phyloP scores from a whole-genome alignment of 2,329 filamentous ascomycete species.

The Fusarium heterosporum region DNA sequence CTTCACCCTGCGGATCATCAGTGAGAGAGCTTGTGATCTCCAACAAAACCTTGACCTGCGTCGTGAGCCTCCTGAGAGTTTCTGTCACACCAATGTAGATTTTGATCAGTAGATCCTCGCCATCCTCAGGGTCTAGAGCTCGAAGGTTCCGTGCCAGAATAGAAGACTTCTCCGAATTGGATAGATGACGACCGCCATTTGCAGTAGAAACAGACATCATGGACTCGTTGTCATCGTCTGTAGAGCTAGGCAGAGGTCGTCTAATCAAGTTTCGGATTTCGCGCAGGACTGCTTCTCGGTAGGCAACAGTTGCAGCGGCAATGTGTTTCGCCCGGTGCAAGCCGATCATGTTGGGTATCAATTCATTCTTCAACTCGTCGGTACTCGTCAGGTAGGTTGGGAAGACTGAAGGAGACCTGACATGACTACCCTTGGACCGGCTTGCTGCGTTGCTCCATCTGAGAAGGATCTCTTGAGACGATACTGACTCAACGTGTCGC shows the following conservation, averaged over 20 bases:
- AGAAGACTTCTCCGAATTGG: conserved; percentile 89
- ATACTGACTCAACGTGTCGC: conserved; percentile 80
- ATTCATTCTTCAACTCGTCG: conserved; percentile 74
- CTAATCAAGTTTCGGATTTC: conserved; percentile 90
- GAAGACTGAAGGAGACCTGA: conserved; percentile 74
- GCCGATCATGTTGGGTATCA: conserved; percentile 79
- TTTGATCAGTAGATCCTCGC: conserved; percentile 82
- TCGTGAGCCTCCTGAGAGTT: conserved; percentile 83
- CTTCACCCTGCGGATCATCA: conserved; percentile 54
- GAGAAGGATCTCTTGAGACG: conserved; percentile 78
- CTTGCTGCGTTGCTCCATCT: conserved; percentile 85
- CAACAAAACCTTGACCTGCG: conserved; percentile 93
- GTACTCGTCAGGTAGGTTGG: conserved; percentile 84
- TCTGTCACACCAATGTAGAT: conserved; percentile 92
- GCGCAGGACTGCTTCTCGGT: conserved; percentile 83
- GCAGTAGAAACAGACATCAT: conserved; percentile 87
- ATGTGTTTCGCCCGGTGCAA: conserved; percentile 86
- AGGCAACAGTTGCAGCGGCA: conserved; percentile 82
- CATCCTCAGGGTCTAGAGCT: conserved; percentile 83
- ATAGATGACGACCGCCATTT: conserved; percentile 73
- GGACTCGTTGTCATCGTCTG: conserved; percentile 92
- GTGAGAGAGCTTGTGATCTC: conserved; percentile 87
- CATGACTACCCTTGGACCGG: conserved; percentile 75
- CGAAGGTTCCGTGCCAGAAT: conserved; percentile 89
- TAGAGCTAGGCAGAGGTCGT: conserved; percentile 88